phyloP scores from a whole-genome alignment of 2,329 filamentous ascomycete species.

The Pseudogymnoascus sp. region DNA sequence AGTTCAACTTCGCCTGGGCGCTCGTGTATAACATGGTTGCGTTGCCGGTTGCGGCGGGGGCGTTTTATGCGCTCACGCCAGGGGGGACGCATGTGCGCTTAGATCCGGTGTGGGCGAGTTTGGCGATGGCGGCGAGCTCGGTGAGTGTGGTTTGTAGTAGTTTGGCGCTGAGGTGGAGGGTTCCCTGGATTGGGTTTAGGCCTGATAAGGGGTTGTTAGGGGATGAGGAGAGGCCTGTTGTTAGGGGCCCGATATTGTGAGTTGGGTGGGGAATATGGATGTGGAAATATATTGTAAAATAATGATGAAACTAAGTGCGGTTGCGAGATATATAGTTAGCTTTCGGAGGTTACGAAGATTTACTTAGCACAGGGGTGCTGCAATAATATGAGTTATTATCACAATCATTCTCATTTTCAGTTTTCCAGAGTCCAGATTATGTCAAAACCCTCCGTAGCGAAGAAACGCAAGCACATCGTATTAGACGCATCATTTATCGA shows the following conservation, averaged over 20 bases:
- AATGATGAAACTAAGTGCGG: neutral
- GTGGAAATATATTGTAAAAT: neutral
- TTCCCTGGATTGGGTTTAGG: slow-evolving; percentile 31
- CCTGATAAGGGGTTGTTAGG: slow-evolving; percentile 9
- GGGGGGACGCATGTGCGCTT: slow-evolving; percentile 48
- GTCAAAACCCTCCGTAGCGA: too few relatives aligned
- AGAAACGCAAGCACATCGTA: too few relatives aligned
- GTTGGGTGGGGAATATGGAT: neutral
- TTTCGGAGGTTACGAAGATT: neutral
- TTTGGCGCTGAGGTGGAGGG: slow-evolving; percentile 49
- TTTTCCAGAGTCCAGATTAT: too few relatives aligned
- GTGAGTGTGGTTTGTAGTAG: slow-evolving; percentile 79
- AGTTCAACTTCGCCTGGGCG: slow-evolving; percentile 60
- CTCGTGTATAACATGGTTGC: slow-evolving; percentile 53
- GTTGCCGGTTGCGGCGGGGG: slow-evolving; percentile 55
- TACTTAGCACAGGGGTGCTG: neutral
- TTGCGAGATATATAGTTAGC: neutral
- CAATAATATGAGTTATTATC: neutral
- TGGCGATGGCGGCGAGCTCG: slow-evolving; percentile 85
- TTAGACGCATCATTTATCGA: too few relatives aligned
- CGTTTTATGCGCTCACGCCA: slow-evolving; percentile 42
- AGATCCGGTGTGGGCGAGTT: slow-evolving; percentile 71
- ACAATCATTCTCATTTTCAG: too few relatives aligned
- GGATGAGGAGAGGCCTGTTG: neutral
- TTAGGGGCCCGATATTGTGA: neutral